Conservation (phyloP, 2,329 filamentous ascomycete genomes). For the Drechmeria coniospora region DNA sequence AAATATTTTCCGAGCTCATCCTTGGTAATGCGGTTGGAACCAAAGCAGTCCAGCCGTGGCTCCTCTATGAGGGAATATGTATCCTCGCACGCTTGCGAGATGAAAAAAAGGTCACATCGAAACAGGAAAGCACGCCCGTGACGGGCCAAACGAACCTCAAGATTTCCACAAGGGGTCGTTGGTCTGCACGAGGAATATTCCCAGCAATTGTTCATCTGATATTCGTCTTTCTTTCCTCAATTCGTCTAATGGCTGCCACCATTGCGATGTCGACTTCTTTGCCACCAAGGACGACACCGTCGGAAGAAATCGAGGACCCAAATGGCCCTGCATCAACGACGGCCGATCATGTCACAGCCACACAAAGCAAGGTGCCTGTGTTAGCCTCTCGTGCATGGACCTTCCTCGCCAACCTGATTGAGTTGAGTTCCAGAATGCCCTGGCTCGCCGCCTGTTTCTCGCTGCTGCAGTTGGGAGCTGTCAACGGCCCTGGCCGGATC, state of each 20-base stretch:
- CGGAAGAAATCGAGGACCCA: conserved; percentile 9
- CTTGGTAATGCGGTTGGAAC: conserved; percentile 68
- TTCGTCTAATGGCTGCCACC: conserved; percentile 51
- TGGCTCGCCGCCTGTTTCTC: conserved; percentile 69
- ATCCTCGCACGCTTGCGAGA: conserved; percentile 41
- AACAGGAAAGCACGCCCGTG: conserved; percentile 6
- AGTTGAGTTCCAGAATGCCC: conserved; percentile 71
- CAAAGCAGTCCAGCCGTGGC: conserved; percentile 73
- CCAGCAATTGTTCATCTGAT: conserved; percentile 40
- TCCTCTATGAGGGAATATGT: conserved; percentile 71
- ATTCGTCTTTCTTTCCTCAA: conserved; percentile 40
- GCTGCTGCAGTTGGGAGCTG: conserved; percentile 57
- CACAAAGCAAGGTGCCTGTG: conserved; percentile 50
- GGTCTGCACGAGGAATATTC: conserved; percentile 33
- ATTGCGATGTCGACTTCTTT: conserved; percentile 53
- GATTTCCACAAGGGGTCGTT: conserved; percentile 10
- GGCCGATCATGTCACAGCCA: no score
- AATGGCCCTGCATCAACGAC: conserved; percentile 3
- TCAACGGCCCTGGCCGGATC: conserved; percentile 60
- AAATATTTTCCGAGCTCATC: conserved; percentile 82
- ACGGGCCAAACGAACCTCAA: conserved; percentile 1
- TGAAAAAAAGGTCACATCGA: conserved; percentile 13
- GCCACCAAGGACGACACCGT: conserved; percentile 32
- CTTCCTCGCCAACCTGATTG: conserved; percentile 55
- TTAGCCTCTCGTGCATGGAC: conserved; percentile 65